Base-by-base conservation (phyloP, 768 basidiomycete genomes). In the Russula olivacea region DNA sequence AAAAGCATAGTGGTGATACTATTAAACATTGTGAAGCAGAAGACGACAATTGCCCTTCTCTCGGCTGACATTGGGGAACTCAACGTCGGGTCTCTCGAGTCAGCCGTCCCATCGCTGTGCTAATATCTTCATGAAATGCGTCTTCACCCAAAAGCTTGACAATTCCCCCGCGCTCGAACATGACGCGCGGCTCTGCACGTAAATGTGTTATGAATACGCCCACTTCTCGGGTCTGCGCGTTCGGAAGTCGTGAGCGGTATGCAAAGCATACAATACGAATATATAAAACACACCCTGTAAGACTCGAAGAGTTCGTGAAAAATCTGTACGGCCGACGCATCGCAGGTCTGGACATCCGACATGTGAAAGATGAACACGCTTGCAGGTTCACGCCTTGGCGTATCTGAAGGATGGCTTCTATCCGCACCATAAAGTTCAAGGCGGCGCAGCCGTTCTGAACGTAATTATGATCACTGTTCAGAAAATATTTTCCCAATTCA, bases 301-400 rank as follows among this genome's bases (percentile, higher is more conserved):
- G 90, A 87, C 66, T 86, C 83, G 49, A 87, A 74, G 2, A 94
- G 74, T 71, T 95, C 93, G 62, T 81, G 79, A 69, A 95, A 85
- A 66, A 93, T 90, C 73, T 93, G 91, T 10, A 86, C 82, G 32
- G 93, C 92, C 89, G 91, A 93, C 9, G 96, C 93, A 72, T 99
- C 96, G 63, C 91, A 86, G 19, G 79, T 82, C 61, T 94, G 91
- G 4, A 97, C 89, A 74, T 98, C 96, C 14, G 88, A 87, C 80
- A 98, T 81, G 69, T 98, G 95, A 74, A 99, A 94, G 23, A 97
- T 91, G 25, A 98, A 74, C 2, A 85, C 85, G 14, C 80, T 82
- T 5, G 93, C 87, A 61, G 87, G 81, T 58, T 85, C 82, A 65
- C 93, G 79, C 15, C 84, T 79, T 0, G 91, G 95, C 61, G 82